Evolutionary conservation across 2,329 filamentous ascomycete species (phyloP).

Genomic region (Ophiostoma quercus): DNA sequence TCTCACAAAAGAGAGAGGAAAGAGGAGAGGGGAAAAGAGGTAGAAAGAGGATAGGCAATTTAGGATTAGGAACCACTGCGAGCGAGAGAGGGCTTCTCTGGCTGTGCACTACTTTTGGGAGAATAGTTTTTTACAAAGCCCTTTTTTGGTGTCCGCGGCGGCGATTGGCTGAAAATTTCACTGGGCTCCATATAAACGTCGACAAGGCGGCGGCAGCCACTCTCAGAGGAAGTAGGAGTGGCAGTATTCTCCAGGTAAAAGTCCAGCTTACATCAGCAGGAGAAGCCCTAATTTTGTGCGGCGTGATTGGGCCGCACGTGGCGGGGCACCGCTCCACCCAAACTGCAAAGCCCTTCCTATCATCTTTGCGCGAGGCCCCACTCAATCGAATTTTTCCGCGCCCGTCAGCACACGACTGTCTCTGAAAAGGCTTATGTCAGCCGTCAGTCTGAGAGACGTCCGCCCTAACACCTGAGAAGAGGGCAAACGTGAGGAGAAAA

Average conservation of each 20-base stretch:
- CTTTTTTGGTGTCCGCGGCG: background rate
- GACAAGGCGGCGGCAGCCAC: background rate
- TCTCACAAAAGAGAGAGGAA: constrained; percentile 21
- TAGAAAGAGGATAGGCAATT: constrained; percentile 15
- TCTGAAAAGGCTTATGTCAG: constrained; percentile 5
- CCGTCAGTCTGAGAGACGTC: too few species aligned
- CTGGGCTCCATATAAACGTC: background rate
- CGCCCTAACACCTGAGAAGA: background rate
- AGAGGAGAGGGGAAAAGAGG: constrained; percentile 20
- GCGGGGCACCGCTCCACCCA: background rate
- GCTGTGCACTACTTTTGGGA: constrained; percentile 11
- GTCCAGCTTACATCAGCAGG: background rate
- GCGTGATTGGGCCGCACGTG: background rate
- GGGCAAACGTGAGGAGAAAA: constrained; percentile 3
- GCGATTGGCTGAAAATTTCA: constrained; percentile 15
- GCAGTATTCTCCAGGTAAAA: background rate
- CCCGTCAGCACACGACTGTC: constrained; percentile 13
- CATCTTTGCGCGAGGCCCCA: background rate
- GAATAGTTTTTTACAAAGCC: constrained; percentile 17
- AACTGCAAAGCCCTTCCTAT: background rate
- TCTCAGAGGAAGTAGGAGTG: background rate
- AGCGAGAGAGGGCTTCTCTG: background rate
- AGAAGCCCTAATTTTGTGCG: background rate
- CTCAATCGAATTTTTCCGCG: constrained; percentile 27
- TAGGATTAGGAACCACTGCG: background rate